phyloP scores from a whole-genome alignment of 306 rosid species.

The Purshia tridentata region DNA sequence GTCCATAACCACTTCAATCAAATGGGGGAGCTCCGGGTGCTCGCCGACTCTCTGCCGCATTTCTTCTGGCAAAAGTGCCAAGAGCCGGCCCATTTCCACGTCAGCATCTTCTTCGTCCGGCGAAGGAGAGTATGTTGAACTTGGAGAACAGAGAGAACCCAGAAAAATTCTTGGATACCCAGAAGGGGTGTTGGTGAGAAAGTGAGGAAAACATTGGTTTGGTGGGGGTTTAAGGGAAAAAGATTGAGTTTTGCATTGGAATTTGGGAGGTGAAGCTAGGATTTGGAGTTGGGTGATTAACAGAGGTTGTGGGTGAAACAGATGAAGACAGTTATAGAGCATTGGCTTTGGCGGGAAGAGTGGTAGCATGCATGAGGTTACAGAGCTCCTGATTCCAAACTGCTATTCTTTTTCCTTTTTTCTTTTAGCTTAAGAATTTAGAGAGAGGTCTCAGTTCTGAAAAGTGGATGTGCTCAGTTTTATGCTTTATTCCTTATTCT shows the following conservation, averaged over 20 bases:
- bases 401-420: neutral
- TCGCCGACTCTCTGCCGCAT: constrained; percentile 71
- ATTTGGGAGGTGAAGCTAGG: constrained; percentile 24
- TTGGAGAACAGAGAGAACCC: constrained; percentile 24
- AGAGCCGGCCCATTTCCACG: constrained; percentile 66
- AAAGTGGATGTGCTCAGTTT: neutral
- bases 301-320: constrained; percentile 34
- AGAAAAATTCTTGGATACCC: constrained; percentile 32
- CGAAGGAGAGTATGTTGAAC: constrained; percentile 26
- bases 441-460: neutral
- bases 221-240: constrained; percentile 10
- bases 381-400: neutral
- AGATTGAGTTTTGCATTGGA: constrained; percentile 32
- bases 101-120: constrained; percentile 55
- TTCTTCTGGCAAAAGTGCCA: constrained; percentile 74
- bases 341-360: constrained; percentile 69
- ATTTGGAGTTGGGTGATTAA: constrained; percentile 18
- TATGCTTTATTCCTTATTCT: neutral
- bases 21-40: constrained; percentile 59
- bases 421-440: neutral
- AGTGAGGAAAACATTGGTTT: constrained; percentile 19
- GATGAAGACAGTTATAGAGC: constrained; percentile 39
- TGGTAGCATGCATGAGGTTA: neutral
- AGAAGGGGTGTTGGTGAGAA: constrained; percentile 30
- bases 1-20: constrained; percentile 93